A percentile compares a stretch with the other conserved stretches of the same genome.
Evolutionary conservation across 805 yeast genomes (phyloP).

Genomic region (Suhomyces sp.): DNA sequence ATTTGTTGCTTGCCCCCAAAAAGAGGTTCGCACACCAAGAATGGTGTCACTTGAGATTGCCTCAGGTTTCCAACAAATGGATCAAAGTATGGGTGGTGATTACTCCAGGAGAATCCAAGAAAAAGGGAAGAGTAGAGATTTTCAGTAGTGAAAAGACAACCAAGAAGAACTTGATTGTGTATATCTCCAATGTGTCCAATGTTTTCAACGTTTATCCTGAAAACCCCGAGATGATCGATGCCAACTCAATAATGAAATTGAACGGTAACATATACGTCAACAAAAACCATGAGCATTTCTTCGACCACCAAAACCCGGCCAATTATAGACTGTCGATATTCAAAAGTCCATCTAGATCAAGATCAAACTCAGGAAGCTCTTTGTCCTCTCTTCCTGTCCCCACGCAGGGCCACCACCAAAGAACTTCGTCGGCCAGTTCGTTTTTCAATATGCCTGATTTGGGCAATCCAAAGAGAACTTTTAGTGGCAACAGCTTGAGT

Average conservation of each 20-base stretch:
- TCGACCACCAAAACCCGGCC: constrained; percentile 8
- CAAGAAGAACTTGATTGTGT: constrained; percentile 52
- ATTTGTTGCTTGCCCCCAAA: constrained; percentile 50
- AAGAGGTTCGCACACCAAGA: constrained; percentile 50
- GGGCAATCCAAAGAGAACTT: constrained; percentile 17
- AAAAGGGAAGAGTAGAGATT: constrained; percentile 52
- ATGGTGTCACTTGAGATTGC: constrained; percentile 62
- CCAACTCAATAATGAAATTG: constrained; percentile 53
- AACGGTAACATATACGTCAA: constrained; percentile 54
- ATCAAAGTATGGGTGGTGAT: constrained; percentile 50
- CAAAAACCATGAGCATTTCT: constrained; percentile 34
- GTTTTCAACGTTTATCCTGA: constrained; percentile 61
- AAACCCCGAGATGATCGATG: constrained; percentile 53
- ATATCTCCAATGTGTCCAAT: constrained; percentile 42
- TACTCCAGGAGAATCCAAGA: constrained; percentile 43
- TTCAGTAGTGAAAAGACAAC: constrained; percentile 47
- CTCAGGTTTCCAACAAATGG: constrained; percentile 59
- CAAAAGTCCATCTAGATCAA: constrained; percentile 9
- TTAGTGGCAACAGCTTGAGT: background rate
- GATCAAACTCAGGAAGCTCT: constrained; percentile 18
- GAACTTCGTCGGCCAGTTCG: constrained; percentile 25
- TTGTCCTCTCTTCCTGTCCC: constrained; percentile 12
- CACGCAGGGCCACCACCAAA: constrained; percentile 14
- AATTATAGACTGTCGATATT: background rate
- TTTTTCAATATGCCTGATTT: constrained; percentile 24